phyloP scores from a whole-genome alignment of 108 stramenopile species.

The Epipyxis sp. region DNA sequence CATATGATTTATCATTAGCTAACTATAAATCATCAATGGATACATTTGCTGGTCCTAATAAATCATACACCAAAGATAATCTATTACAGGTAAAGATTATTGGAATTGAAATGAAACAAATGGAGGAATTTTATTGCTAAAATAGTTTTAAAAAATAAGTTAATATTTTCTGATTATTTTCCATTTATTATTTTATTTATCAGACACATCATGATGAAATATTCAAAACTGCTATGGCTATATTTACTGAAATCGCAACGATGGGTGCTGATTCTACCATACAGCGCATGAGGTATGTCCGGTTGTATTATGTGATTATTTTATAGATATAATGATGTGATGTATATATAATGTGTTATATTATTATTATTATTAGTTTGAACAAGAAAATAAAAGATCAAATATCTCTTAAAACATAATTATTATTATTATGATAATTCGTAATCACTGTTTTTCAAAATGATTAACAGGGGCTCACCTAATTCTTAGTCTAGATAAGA shows the following conservation, averaged over 20 bases:
- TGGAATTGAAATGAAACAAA: background rate
- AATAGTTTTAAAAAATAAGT: background rate
- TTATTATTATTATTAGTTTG: too few species aligned
- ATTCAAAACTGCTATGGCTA: constrained; percentile 53
- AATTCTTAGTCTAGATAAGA: background rate
- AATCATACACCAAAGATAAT: constrained; percentile 67
- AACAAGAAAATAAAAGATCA: too few species aligned
- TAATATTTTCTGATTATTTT: too few species aligned
- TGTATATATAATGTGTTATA: background rate
- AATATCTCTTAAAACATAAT: too few species aligned
- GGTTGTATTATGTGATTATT: constrained; percentile 61
- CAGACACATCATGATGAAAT: constrained; percentile 63
- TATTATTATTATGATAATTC: too few species aligned
- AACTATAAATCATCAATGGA: constrained; percentile 82
- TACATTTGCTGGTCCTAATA: constrained; percentile 70
- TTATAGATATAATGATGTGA: constrained; percentile 26
- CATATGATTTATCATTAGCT: constrained; percentile 66
- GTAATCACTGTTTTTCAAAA: too few species aligned
- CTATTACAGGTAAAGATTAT: constrained; percentile 64
- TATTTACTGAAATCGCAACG: constrained; percentile 82
- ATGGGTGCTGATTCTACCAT: constrained; percentile 78
- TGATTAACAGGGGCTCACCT: too few species aligned
- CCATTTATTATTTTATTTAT: too few species aligned
- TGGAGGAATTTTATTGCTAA: background rate
- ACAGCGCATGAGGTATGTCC: too few species aligned